A percentile compares a stretch with the other conserved stretches of the same genome.
These are phyloP conservation scores for Calamus simplicifolius DNA, from an alignment of 176 grass and related monocot genomes.

Conservation along the genomic window DNA sequence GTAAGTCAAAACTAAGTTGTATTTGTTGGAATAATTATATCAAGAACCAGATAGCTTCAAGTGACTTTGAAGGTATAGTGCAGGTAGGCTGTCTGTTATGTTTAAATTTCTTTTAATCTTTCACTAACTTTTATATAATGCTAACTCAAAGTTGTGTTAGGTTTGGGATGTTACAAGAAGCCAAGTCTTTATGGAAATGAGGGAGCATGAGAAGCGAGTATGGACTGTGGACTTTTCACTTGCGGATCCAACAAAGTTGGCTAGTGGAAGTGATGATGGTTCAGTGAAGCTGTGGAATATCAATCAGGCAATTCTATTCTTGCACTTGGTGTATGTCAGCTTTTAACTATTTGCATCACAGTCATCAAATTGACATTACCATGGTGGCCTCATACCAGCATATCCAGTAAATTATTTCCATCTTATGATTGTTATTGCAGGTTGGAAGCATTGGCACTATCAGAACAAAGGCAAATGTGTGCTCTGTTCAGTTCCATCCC, in stretches of 20 bases:
- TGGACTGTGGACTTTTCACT: slow-evolving; percentile 98
- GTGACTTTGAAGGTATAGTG: slow-evolving; percentile 95
- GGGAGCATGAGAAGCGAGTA: slow-evolving; percentile 89
- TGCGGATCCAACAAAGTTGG: slow-evolving; percentile 90
- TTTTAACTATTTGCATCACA: slow-evolving; percentile 49
- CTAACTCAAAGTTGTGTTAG: slow-evolving; percentile 29
- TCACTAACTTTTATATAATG: slow-evolving; percentile 1
- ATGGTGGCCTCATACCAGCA: background rate
- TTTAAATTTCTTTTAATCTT: background rate
- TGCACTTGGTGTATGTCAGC: slow-evolving; percentile 70
- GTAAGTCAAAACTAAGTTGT: slow-evolving; percentile 91
- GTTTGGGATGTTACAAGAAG: slow-evolving; percentile 93
- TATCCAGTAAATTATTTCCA: slow-evolving; percentile 18
- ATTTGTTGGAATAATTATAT: slow-evolving; percentile 98
- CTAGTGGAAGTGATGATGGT: slow-evolving; percentile 91
- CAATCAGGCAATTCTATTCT: slow-evolving; percentile 97
- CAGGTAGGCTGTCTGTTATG: slow-evolving; percentile 41
- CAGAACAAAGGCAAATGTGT: slow-evolving; percentile 91
- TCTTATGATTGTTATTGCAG: slow-evolving; percentile 39
- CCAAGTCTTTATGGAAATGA: slow-evolving; percentile 87
- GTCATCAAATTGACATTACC: slow-evolving; percentile 33
- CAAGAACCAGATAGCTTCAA: slow-evolving; percentile 92
- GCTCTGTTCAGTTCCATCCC: slow-evolving; percentile 92
- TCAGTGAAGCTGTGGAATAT: slow-evolving; percentile 97
- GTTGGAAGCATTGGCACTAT: slow-evolving; percentile 84